These are phyloP conservation scores for Colletotrichum kahawae DNA, from an alignment of 2,329 filamentous ascomycete species.

Conservation along the genomic window DNA sequence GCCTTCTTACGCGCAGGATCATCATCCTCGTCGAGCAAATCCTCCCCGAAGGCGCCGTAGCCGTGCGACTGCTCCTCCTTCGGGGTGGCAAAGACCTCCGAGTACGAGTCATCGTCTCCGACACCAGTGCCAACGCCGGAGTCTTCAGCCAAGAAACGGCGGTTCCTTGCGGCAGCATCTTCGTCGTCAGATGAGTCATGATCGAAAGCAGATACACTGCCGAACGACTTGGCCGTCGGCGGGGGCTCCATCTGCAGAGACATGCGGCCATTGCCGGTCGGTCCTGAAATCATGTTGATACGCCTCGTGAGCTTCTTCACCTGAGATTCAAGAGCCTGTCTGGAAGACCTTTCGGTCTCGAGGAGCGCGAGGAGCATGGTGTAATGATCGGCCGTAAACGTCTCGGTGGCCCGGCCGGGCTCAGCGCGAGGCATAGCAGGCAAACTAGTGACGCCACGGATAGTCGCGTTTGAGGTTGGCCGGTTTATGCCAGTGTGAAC, in stretches of 20 bases:
- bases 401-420: slow-evolving; percentile 17
- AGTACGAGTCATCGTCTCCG: slow-evolving; percentile 47
- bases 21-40: slow-evolving; percentile 42
- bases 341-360: slow-evolving; percentile 60
- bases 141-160: slow-evolving; percentile 30
- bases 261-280: slow-evolving; percentile 8
- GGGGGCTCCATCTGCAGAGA: slow-evolving; percentile 32
- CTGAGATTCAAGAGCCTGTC: slow-evolving; percentile 60
- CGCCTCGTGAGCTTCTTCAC: slow-evolving; percentile 58
- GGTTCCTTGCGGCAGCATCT: slow-evolving; percentile 20
- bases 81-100: slow-evolving; percentile 59
- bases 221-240: slow-evolving; percentile 40
- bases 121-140: slow-evolving; percentile 38
- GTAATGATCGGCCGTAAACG: slow-evolving; percentile 52
- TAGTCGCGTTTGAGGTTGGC: slow-evolving; percentile 50
- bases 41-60: slow-evolving; percentile 46
- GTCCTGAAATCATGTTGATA: slow-evolving; percentile 48
- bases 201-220: slow-evolving; percentile 45
- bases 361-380: slow-evolving; percentile 56
- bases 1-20: slow-evolving; percentile 53
- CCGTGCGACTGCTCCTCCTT: slow-evolving; percentile 45
- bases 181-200: slow-evolving; percentile 46
- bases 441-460: slow-evolving; percentile 52
- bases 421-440: slow-evolving; percentile 42
- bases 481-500: slow-evolving; percentile 36